A percentile compares a stretch with the other conserved stretches of the same genome.
These are phyloP conservation scores for Ogataea zsoltii DNA, from an alignment of 805 yeast species.

Conservation along the genomic window DNA sequence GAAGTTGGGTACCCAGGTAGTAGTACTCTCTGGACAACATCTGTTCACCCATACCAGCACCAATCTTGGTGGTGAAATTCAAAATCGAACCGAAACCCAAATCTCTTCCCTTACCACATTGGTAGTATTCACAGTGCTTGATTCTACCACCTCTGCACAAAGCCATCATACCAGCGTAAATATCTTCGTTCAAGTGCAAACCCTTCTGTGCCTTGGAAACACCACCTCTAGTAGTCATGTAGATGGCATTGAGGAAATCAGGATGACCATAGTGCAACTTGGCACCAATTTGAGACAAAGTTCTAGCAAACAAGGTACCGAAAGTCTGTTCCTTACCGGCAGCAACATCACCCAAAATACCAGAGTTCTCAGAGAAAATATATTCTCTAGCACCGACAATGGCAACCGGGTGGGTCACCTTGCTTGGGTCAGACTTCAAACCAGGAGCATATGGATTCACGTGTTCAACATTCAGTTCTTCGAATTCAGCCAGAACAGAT, in stretches of 20 bases:
- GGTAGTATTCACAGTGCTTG: slow-evolving; percentile 84
- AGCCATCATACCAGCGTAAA: slow-evolving; percentile 87
- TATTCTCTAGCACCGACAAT: slow-evolving; percentile 87
- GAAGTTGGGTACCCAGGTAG: slow-evolving; percentile 77
- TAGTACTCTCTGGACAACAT: slow-evolving; percentile 82
- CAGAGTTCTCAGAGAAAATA: slow-evolving; percentile 83
- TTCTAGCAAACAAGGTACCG: slow-evolving; percentile 82
- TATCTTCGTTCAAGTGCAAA: slow-evolving; percentile 82
- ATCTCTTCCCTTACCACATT: slow-evolving; percentile 91
- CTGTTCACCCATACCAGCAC: slow-evolving; percentile 94
- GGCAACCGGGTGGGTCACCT: slow-evolving; percentile 67
- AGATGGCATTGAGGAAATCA: slow-evolving; percentile 73
- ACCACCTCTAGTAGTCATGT: slow-evolving; percentile 87
- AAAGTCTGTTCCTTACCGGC: slow-evolving; percentile 91
- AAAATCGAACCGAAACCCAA: slow-evolving; percentile 83
- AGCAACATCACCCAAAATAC: slow-evolving; percentile 85
- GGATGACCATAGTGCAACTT: slow-evolving; percentile 89
- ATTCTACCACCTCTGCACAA: slow-evolving; percentile 83
- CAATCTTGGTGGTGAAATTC: slow-evolving; percentile 85
- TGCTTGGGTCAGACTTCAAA: slow-evolving; percentile 55
- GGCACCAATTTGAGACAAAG: slow-evolving; percentile 82
- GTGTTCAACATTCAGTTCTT: slow-evolving; percentile 73
- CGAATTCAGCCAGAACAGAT: slow-evolving; percentile 80
- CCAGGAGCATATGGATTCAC: slow-evolving; percentile 81
- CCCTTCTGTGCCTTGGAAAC: slow-evolving; percentile 87